Evolutionary conservation across 2,329 filamentous ascomycete genomes (phyloP).

Genomic region (Pyricularia sp.): DNA sequence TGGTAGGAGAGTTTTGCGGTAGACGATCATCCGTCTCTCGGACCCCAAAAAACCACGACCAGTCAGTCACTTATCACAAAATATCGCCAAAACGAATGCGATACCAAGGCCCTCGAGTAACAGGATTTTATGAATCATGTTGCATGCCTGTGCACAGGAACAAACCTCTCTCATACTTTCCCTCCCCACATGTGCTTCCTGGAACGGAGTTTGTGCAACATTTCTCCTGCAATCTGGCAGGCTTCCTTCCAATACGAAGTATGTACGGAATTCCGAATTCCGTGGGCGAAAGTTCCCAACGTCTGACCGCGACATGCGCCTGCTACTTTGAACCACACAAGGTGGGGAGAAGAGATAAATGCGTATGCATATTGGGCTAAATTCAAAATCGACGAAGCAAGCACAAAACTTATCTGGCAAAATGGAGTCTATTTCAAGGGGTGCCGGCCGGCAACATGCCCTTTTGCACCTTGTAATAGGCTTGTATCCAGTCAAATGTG

Average conservation of each 20-base stretch:
- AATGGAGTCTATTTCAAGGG: not conserved
- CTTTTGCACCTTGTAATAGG: not conserved
- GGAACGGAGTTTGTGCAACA: not conserved
- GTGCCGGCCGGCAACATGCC: not conserved
- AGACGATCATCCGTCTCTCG: too few species aligned
- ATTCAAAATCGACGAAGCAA: not conserved
- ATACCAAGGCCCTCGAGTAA: not conserved
- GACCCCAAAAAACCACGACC: not conserved
- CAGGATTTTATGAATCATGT: not conserved
- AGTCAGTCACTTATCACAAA: not conserved
- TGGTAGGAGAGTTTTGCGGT: not conserved
- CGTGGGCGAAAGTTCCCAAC: not conserved
- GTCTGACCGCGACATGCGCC: not conserved
- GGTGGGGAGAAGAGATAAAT: too few species aligned
- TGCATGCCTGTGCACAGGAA: not conserved
- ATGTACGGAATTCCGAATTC: not conserved
- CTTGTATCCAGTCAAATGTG: not conserved
- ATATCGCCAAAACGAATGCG: not conserved
- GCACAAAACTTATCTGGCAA: not conserved
- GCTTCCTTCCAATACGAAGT: not conserved
- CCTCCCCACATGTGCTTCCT: not conserved
- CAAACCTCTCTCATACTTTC: not conserved
- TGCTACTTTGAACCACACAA: not conserved
- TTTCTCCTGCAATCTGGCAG: not conserved
- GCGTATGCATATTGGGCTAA: too few species aligned